These are phyloP conservation scores for Umbelopsis isabellina DNA, from an alignment of 192 early-diverging fungal species.

Conservation along the genomic window DNA sequence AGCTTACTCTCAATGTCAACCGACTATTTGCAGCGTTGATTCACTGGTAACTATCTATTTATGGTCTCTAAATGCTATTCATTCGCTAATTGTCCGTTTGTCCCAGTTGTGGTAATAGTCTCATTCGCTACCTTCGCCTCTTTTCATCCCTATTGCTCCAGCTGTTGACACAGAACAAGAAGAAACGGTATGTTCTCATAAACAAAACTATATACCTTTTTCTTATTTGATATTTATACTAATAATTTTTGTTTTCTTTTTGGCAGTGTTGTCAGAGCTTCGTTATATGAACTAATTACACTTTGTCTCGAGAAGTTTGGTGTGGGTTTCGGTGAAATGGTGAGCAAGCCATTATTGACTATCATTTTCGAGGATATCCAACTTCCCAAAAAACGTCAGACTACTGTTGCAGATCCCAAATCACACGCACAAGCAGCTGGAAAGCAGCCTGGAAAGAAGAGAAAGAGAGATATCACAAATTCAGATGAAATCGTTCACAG, in stretches of 20 bases:
- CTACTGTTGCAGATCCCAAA: slow-evolving; percentile 1
- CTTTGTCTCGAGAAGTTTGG: slow-evolving; percentile 52
- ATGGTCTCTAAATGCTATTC: background rate
- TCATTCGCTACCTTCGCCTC: slow-evolving; percentile 35
- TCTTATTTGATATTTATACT: too few species aligned
- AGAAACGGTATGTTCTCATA: slow-evolving; percentile 29
- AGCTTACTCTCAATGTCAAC: slow-evolving; percentile 44
- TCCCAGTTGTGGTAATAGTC: slow-evolving; percentile 35
- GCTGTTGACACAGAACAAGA: slow-evolving; percentile 40
- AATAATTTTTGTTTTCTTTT: background rate
- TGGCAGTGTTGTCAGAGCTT: slow-evolving; percentile 38
- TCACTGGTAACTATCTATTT: slow-evolving; percentile 40
- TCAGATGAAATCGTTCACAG: slow-evolving; percentile 29
- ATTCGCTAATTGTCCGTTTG: background rate
- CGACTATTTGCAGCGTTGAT: slow-evolving; percentile 47
- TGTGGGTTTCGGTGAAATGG: slow-evolving; percentile 46
- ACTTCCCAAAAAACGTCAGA: slow-evolving; percentile 29
- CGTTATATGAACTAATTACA: slow-evolving; percentile 45
- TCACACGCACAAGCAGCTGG: slow-evolving; percentile 1
- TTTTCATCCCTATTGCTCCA: slow-evolving; percentile 38
- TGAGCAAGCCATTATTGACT: slow-evolving; percentile 43
- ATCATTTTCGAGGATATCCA: slow-evolving; percentile 46
- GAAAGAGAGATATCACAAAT: slow-evolving; percentile 38
- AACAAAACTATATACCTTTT: too few species aligned
- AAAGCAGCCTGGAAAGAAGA: slow-evolving; percentile 34